Conservation (phyloP, 768 basidiomycete species). For the Pisolithus tinctorius region DNA sequence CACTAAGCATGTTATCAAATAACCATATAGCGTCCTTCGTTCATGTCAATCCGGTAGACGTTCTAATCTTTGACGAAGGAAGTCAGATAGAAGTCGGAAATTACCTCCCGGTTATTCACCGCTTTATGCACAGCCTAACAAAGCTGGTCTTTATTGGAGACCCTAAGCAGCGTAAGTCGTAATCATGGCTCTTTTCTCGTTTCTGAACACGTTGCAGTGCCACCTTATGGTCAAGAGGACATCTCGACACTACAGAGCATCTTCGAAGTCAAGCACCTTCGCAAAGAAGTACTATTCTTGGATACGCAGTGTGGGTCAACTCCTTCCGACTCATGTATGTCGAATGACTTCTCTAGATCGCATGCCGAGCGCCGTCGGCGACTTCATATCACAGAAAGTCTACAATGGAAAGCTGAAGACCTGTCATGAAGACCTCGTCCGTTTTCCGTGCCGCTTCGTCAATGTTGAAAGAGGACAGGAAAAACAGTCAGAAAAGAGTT, state of each 20-base stretch:
- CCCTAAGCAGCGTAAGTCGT: constrained; percentile 27
- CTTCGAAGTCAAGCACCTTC: constrained; percentile 64
- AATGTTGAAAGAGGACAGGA: constrained; percentile 21
- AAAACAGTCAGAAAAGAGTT: constrained; percentile 26
- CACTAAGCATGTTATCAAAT: constrained; percentile 40
- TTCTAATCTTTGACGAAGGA: constrained; percentile 41
- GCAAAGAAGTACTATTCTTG: constrained; percentile 42
- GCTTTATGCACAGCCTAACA: constrained; percentile 17
- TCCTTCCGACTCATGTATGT: background rate
- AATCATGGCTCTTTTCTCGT: background rate
- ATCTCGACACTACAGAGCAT: constrained; percentile 62
- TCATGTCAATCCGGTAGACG: constrained; percentile 27
- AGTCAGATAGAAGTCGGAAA: constrained; percentile 37
- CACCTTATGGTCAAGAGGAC: constrained; percentile 72
- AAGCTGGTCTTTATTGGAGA: constrained; percentile 37
- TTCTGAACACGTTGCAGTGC: constrained; percentile 39
- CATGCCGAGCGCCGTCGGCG: constrained; percentile 73
- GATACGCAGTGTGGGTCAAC: constrained; percentile 60
- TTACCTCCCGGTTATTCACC: constrained; percentile 31
- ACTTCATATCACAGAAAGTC: constrained; percentile 58
- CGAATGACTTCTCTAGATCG: constrained; percentile 44
- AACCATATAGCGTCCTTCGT: constrained; percentile 8
- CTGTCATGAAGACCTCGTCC: constrained; percentile 36
- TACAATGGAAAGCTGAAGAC: constrained; percentile 58
- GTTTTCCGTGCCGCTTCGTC: constrained; percentile 31